Base-by-base conservation (phyloP, 257 asterid genomes). In the Henckelia pumila region DNA sequence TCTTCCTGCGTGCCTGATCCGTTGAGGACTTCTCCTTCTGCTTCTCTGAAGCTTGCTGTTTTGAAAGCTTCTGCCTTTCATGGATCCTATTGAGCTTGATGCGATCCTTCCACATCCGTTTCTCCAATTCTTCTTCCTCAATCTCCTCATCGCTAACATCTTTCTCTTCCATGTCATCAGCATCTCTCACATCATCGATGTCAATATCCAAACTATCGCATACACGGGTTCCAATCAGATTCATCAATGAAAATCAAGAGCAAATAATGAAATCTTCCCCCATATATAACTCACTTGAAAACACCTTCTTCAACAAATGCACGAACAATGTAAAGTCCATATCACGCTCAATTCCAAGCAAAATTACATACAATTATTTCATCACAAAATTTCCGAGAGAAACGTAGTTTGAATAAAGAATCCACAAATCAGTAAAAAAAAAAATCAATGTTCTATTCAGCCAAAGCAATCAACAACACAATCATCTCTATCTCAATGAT, bases 61-160 rank as follows among this genome's bases (percentile, higher is more conserved):
- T 72, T 2, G 84, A 87, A 66, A 86, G 83, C 77, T 82, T 84
- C 65, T 84, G 83, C 47, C 75, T 78, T 52, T 86, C 91, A 66
- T 88, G 84, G 71, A 88, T 71, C 78, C 96, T 75, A 79, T 80
- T 84, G 60, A 88, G 89, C 83, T 82, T 88, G 56, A 88, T 63
- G 0, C 75, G 78, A 66, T 88, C 96, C 78, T 81, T 88, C 89
- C 92, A 88, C 92, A 85, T 88, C 66, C 92, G 75, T 70, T 77
- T 85, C 78, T 82, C 88, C 76, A 88, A 67, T 61, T 82, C 92
- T n/a, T 76, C 81, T 0, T 84, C 77, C 26, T 74, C 90, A 72
- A 85, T 88, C 70, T 88, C 95, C 75, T 88, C 95, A 72, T 88
- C 95, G 17, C 88, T 83, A 29, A 85, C 95, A 64, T 88, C 92